Evolutionary conservation across 805 yeast genomes (phyloP), one percentile per base, ranked within the genome.

Genomic region (Yarrowia deformans): DNA sequence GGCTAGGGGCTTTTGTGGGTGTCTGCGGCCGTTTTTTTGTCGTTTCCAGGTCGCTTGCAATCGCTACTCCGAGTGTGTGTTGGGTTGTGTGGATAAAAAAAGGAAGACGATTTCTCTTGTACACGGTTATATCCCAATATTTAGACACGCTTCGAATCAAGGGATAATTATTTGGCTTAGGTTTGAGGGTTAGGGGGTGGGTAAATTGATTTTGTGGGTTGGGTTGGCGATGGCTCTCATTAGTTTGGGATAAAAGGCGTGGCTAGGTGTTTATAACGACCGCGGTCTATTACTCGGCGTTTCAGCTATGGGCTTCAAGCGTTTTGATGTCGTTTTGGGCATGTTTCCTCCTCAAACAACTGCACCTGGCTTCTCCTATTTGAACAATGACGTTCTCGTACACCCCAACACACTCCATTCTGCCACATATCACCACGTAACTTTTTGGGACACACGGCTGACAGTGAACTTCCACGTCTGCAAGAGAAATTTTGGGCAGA

Each of bases 81-180:
- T 43, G 7, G 42, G 56, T 14, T 40, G 35, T n/a, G 32, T 6
- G 56, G 18, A 29, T 19, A n/a, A 16, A 16, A 18, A 49, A 32
- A 52, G 39, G 29, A 52, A 52, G 35, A 37, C 60, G 18, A 34
- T 19, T 52, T 37, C 34, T 52, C 58, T 39, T 54, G 18, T 39
- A 54, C n/a, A n/a, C 29, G 29, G 4, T 23, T 23, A 23, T 23
- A 23, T 54, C 60, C 14, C 39, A 54, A 34, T 49, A 49, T 32
- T 32, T 18, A 29, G 49, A 56, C 64, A 56, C 64, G 49, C 39
- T 29, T 56, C 50, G 60, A 54, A 54, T 54, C 60, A 54, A 54
- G 60, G 60, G 60, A 56, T 43, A 56, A 56, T 56, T 56, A 56
- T 56, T 56, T 56, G 64, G 64, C 49, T 56, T 56, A 56, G 49